Percentiles rank a stretch among this genome's conserved stretches.
Conservation (phyloP, 2,329 filamentous ascomycete genomes). For the Ilyonectria sp. region DNA sequence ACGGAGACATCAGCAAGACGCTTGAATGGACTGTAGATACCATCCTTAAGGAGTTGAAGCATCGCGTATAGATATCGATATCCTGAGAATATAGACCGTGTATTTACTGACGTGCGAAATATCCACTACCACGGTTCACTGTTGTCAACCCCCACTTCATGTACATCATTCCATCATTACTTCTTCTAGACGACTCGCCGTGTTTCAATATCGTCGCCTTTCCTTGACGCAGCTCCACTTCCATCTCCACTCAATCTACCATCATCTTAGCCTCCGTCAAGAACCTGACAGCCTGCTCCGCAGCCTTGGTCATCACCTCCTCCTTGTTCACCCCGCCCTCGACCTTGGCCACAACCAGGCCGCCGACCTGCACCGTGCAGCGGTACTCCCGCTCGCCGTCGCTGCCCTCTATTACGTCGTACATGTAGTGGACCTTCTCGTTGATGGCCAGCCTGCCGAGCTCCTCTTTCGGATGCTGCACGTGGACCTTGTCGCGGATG, state of each 20-base stretch:
- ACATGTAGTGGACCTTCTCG: constrained; percentile 69
- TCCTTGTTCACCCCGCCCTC: constrained; percentile 62
- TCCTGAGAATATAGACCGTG: neutral
- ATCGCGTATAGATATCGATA: constrained; percentile 32
- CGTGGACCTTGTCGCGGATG: constrained; percentile 71
- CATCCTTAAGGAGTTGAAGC: constrained; percentile 66
- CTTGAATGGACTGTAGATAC: constrained; percentile 79
- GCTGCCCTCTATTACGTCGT: constrained; percentile 46
- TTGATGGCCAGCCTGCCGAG: constrained; percentile 71
- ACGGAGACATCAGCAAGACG: constrained; percentile 73
- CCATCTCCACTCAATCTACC: constrained; percentile 1
- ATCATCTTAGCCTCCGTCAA: constrained; percentile 46
- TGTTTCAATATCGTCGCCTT: neutral
- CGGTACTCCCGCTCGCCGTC: constrained; percentile 49
- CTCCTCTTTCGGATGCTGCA: constrained; percentile 77
- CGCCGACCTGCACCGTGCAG: constrained; percentile 68
- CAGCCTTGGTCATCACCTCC: constrained; percentile 71
- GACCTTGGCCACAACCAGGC: constrained; percentile 61
- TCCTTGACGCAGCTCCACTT: too few species aligned
- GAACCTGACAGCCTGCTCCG: constrained; percentile 63
- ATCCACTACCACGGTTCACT: neutral
- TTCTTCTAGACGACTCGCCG: neutral
- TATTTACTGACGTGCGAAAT: neutral
- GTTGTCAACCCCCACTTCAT: constrained; percentile 1
- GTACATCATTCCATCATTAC: neutral